phyloP scores from a whole-genome alignment of 768 basidiomycete species.

The Naematelia encephala region DNA sequence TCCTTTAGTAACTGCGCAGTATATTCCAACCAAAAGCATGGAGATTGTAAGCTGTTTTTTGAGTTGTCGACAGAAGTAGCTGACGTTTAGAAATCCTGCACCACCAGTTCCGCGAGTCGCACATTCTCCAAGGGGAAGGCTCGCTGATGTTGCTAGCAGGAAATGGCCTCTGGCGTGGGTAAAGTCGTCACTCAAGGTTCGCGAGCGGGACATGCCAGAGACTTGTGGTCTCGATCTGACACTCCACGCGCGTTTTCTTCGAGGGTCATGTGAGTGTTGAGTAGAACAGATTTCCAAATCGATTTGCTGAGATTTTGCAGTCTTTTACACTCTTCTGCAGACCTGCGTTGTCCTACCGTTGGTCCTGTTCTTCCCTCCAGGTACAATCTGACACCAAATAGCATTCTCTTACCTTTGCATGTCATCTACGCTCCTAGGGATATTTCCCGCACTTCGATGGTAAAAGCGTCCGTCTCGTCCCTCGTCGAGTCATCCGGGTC shows the following conservation, averaged over 20 bases:
- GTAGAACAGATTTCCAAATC: not conserved
- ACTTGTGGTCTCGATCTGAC: slow-evolving; percentile 47
- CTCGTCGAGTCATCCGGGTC: slow-evolving; percentile 32
- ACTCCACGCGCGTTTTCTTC: slow-evolving; percentile 44
- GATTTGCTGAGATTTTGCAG: too few species aligned
- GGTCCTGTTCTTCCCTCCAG: not conserved
- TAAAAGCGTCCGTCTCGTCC: slow-evolving; percentile 42
- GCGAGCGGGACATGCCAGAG: slow-evolving; percentile 46
- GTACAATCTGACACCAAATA: slow-evolving; percentile 8
- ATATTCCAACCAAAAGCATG: slow-evolving; percentile 45
- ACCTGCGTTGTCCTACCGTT: slow-evolving; percentile 34
- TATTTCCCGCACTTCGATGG: slow-evolving; percentile 39
- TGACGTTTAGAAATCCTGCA: slow-evolving; percentile 27
- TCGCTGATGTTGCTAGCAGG: slow-evolving; percentile 6
- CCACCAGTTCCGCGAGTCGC: slow-evolving; percentile 32
- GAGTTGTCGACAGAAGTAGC: not conserved
- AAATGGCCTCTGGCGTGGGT: slow-evolving; percentile 47
- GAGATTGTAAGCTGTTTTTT: slow-evolving; percentile 28
- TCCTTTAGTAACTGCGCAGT: slow-evolving; percentile 10
- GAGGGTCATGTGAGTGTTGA: slow-evolving; percentile 35
- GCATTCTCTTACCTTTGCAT: slow-evolving; percentile 46
- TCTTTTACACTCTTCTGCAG: slow-evolving; percentile 46
- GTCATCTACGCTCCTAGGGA: slow-evolving; percentile 26
- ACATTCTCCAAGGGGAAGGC: not conserved
- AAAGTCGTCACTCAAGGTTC: slow-evolving; percentile 29